Evolutionary conservation across 2,329 filamentous ascomycete species (phyloP), one percentile per base, ranked within the genome.

Genomic region (Fusarium coffeatum): DNA sequence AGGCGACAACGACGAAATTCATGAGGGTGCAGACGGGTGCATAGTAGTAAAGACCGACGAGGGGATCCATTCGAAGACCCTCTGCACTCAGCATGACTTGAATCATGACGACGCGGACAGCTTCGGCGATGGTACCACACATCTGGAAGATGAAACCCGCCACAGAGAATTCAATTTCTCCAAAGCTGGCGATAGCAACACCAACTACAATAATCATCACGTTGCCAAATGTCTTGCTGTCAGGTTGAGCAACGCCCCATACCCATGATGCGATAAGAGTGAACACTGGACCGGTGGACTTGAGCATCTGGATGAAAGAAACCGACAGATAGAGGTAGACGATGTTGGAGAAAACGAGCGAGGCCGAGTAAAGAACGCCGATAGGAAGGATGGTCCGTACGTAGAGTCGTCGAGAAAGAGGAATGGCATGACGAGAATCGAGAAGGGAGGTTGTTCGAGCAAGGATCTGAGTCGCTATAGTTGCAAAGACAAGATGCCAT

Each of bases 41-140:
- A 77, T 93, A 97, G 84, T 97, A 97, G 86, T 97, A 97, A 23
- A 97, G 87, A 32, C 92, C 93, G 66, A 96, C 93, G 37, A 97
- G 86, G 37, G 93, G 93, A 76, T 96, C 92, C 93, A 97, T 96
- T 84, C 93, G 93, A 83, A 92, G 79, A 46, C 93, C 92, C 53
- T 91, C 87, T 34, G 87, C 90, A 77, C 89, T 92, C 54, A 97
- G 88, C 74, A 97, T 85, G 64, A 91, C 89, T 82, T 97, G 91
- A 60, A 96, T 92, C 92, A 97, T 93, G 81, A 94, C 90, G 68
- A 96, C 84, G 64, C 93, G 90, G 66, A 92, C 86, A 46, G 93
- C 92, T 83, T 97, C 93, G 76, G 94, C 95, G 53, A 91, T 78
- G 72, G 94, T 92, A 69, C 92, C 93, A 64, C 86, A 90, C 56